phyloP scores from a whole-genome alignment of 176 grass and related monocot genomes.

The Bothriochloa decipiens region DNA sequence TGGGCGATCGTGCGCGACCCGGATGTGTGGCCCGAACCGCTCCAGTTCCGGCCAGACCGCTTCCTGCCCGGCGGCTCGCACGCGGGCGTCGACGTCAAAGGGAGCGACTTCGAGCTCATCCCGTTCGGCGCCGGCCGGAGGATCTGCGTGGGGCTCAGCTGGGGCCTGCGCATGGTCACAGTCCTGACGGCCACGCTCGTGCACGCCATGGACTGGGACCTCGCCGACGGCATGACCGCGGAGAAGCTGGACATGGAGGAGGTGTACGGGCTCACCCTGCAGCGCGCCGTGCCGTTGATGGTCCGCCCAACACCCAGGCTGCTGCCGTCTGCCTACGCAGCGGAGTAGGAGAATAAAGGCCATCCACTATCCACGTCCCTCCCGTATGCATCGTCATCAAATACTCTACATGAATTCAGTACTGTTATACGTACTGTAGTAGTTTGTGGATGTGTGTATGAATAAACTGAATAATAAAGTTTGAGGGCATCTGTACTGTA shows the following conservation, averaged over 20 bases:
- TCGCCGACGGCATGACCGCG: background rate
- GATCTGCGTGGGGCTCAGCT: constrained; percentile 59
- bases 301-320: background rate
- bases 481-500: too few relatives aligned
- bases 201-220: background rate
- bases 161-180: constrained; percentile 2
- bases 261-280: background rate
- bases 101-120: constrained; percentile 71
- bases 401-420: too few relatives aligned
- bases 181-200: background rate
- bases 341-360: background rate
- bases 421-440: too few relatives aligned
- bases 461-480: too few relatives aligned
- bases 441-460: too few relatives aligned
- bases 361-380: too few relatives aligned
- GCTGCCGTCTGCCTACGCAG: background rate
- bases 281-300: constrained; percentile 21
- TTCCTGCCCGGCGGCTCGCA: background rate
- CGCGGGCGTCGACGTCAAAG: background rate
- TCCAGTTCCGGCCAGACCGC: background rate
- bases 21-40: background rate
- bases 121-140: constrained; percentile 76
- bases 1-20: background rate
- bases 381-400: too few relatives aligned
- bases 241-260: constrained; percentile 23